Evolutionary conservation across 2,329 filamentous ascomycete genomes (phyloP).

Genomic region (Colletotrichum orchidophilum): DNA sequence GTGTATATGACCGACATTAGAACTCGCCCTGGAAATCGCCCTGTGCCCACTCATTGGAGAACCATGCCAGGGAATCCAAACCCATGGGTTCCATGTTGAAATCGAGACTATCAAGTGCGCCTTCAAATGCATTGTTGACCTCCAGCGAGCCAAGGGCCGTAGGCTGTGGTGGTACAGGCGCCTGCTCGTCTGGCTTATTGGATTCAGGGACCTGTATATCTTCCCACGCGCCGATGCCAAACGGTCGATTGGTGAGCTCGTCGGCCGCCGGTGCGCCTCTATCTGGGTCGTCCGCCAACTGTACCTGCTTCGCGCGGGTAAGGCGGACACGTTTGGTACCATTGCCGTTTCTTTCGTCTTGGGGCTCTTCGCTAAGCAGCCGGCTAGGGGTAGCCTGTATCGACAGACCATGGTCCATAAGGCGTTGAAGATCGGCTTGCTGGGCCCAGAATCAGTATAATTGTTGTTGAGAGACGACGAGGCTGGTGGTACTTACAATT

Average conservation of each 20-base stretch:
- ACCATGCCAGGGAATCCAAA: slow-evolving; percentile 41
- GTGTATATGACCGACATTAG: not conserved
- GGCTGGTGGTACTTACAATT: slow-evolving; percentile 36
- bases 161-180: slow-evolving; percentile 31
- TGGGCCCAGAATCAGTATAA: not conserved
- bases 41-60: slow-evolving; percentile 28
- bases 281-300: slow-evolving; percentile 26
- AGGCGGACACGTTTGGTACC: slow-evolving; percentile 22
- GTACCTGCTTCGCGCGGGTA: slow-evolving; percentile 26
- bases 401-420: slow-evolving; percentile 57
- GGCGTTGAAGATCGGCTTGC: slow-evolving; percentile 59
- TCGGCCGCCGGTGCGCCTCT: slow-evolving; percentile 22
- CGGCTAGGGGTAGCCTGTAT: slow-evolving; percentile 42
- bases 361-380: slow-evolving; percentile 42
- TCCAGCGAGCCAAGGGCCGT: slow-evolving; percentile 49
- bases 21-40: slow-evolving; percentile 29
- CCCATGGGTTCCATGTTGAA: slow-evolving; percentile 57
- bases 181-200: slow-evolving; percentile 14
- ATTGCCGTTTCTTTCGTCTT: slow-evolving; percentile 15
- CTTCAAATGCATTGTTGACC: slow-evolving; percentile 61
- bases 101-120: slow-evolving; percentile 56
- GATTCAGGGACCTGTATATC: slow-evolving; percentile 30
- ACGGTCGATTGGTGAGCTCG: slow-evolving; percentile 31
- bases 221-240: slow-evolving; percentile 31
- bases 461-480: slow-evolving; percentile 23